Evolutionary conservation across 371 early-diverging fungal genomes (phyloP).

Genomic region (Umbelopsis sp.): DNA sequence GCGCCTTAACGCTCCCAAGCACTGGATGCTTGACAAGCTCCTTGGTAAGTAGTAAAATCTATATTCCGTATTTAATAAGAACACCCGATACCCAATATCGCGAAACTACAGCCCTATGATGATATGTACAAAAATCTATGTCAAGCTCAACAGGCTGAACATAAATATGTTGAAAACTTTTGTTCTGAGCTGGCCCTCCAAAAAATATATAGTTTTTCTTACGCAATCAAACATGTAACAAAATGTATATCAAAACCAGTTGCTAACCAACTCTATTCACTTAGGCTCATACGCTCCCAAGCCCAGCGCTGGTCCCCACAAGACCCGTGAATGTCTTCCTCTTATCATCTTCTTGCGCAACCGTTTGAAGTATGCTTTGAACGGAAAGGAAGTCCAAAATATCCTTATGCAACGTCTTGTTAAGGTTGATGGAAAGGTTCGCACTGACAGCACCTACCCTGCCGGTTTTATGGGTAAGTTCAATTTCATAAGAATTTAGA

Average conservation of each 20-base stretch:
- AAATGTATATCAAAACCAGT: neutral
- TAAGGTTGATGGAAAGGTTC: conserved; percentile 96
- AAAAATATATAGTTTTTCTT: neutral
- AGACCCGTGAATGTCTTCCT: conserved; percentile 94
- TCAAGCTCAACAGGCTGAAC: conserved; percentile 21
- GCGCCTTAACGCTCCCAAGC: conserved; percentile 99
- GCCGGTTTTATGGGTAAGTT: conserved; percentile 91
- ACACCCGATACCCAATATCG: neutral
- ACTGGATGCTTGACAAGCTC: conserved; percentile 99
- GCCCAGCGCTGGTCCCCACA: conserved; percentile 60
- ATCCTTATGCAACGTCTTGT: conserved; percentile 95
- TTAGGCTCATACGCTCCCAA: conserved; percentile 12
- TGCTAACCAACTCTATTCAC: neutral
- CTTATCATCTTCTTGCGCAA: conserved; percentile 93
- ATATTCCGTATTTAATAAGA: neutral
- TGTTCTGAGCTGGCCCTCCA: conserved; percentile 26
- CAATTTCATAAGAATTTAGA: neutral
- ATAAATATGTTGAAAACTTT: conserved; percentile 38
- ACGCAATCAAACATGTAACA: neutral
- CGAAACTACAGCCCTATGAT: conserved; percentile 1
- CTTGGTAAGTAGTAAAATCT: conserved; percentile 35
- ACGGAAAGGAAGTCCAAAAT: conserved; percentile 89
- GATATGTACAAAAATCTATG: conserved; percentile 19
- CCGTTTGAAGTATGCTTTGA: conserved; percentile 95
- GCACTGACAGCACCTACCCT: conserved; percentile 94